These are phyloP conservation scores for Calycina marina DNA, from an alignment of 2,329 filamentous ascomycete genomes.

Conservation along the genomic window DNA sequence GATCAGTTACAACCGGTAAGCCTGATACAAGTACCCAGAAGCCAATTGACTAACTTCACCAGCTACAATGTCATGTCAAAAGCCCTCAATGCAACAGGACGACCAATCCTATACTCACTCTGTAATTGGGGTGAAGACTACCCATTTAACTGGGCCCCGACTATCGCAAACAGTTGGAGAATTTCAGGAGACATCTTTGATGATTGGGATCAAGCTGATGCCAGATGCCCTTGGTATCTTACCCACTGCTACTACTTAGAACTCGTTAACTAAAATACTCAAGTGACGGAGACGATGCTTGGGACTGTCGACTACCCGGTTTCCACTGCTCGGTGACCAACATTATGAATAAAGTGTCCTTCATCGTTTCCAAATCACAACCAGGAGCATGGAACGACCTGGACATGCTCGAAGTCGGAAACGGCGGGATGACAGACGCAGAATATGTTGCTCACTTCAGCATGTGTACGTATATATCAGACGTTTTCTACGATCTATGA, in stretches of 20 bases:
- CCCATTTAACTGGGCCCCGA: slow-evolving; percentile 24
- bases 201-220: slow-evolving; percentile 26
- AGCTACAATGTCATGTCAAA: slow-evolving; percentile 24
- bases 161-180: slow-evolving; percentile 25
- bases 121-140: slow-evolving; percentile 35
- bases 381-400: slow-evolving; percentile 23
- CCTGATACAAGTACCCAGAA: background rate
- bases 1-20: slow-evolving; percentile 26
- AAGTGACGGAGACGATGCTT: slow-evolving; percentile 26
- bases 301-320: slow-evolving; percentile 18
- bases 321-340: slow-evolving; percentile 21
- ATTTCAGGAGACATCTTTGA: slow-evolving; percentile 26
- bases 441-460: slow-evolving; percentile 24
- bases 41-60: background rate
- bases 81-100: slow-evolving; percentile 23
- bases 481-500: background rate
- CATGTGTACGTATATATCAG: slow-evolving; percentile 13
- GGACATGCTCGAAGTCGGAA: slow-evolving; percentile 25
- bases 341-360: slow-evolving; percentile 19
- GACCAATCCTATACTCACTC: slow-evolving; percentile 26
- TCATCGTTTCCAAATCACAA: slow-evolving; percentile 18
- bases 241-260: no score
- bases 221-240: slow-evolving; percentile 22
- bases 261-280: background rate
- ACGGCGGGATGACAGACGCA: slow-evolving; percentile 22